Evolutionary conservation across 108 stramenopile genomes (phyloP), one percentile per base, ranked within the genome.

Genomic region (Cyclostephanos tholiformis): DNA sequence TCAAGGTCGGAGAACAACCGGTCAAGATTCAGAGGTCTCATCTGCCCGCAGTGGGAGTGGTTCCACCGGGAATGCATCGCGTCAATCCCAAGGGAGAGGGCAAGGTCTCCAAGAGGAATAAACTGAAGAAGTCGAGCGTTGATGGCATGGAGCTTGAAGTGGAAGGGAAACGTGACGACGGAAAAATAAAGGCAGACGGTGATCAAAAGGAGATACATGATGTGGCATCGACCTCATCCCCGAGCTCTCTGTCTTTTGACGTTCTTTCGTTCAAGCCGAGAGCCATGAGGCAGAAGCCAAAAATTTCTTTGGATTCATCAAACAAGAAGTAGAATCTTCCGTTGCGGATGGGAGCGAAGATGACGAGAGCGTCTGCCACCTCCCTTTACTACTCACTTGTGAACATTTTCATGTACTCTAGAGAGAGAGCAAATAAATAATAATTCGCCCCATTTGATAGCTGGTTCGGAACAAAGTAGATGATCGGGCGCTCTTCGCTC

Each of bases 11-110:
- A 36, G 91, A 87, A 43, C 90, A 88, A 48, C 17, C 85, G 7
- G 75, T 94, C 14, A 71, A 66, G 51, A 82, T 96, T 50, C 74
- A 85, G 56, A 86, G 93, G 61, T 93, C 91, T 17, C 89, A 95
- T 49, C 58, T 90, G 68, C 91, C 94, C 29, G 94, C 94, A 19
- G 88, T 88, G 6, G 68, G 77, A 10, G 35, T 90, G 38, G 89
- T 93, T 20, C 92, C 94, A 4, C 72, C 87, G 11, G 92, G 94
- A 32, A 90, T 87, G 89, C 91, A 95, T 77, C 77, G 90, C 6
- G 86, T 89, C n/a, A 87, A 85, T 30, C 89, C 89, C 8, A 88
- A 89, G 74, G 91, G 90, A 19, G 76, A 88, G 59, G 90, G 90
- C 20, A 92, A 89, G 67, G 80, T 60, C 22, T 77, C 88, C 39